phyloP scores from a whole-genome alignment of 495 filamentous ascomycete genomes.

The Penicillium dipodomyicola region DNA sequence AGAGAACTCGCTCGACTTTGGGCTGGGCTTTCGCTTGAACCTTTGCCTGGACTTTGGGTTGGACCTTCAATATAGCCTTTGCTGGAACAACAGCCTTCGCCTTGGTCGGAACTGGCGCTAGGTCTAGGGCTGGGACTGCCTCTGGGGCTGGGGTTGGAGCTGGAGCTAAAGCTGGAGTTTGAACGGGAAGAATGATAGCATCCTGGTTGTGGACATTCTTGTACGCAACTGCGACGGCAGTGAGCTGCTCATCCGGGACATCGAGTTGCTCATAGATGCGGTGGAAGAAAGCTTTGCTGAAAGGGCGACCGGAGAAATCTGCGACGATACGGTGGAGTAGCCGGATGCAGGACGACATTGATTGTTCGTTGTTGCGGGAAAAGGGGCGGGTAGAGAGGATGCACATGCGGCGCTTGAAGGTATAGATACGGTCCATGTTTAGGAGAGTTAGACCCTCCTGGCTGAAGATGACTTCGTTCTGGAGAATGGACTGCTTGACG shows the following conservation, averaged over 20 bases:
- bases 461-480: slow-evolving; percentile 68
- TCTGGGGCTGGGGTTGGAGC: neutral
- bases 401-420: slow-evolving; percentile 64
- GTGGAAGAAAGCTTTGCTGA: slow-evolving; percentile 58
- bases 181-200: slow-evolving; percentile 40
- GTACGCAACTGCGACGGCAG: slow-evolving; percentile 57
- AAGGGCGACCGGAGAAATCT: slow-evolving; percentile 54
- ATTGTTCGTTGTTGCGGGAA: slow-evolving; percentile 34
- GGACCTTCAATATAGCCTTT: neutral
- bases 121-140: neutral
- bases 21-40: neutral
- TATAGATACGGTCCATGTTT: slow-evolving; percentile 69
- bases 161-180: slow-evolving; percentile 7
- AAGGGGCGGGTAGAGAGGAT: slow-evolving; percentile 46
- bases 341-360: slow-evolving; percentile 48
- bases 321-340: slow-evolving; percentile 62
- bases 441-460: slow-evolving; percentile 67
- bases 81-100: neutral
- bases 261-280: slow-evolving; percentile 62
- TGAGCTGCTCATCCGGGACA: slow-evolving; percentile 51
- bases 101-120: neutral
- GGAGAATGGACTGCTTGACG: slow-evolving; percentile 60
- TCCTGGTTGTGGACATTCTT: slow-evolving; percentile 52
- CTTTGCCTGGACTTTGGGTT: neutral
- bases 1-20: neutral